Evolutionary conservation across 2,329 filamentous ascomycete species (phyloP), one percentile per base, ranked within the genome.

Genomic region (Exophiala sp.): DNA sequence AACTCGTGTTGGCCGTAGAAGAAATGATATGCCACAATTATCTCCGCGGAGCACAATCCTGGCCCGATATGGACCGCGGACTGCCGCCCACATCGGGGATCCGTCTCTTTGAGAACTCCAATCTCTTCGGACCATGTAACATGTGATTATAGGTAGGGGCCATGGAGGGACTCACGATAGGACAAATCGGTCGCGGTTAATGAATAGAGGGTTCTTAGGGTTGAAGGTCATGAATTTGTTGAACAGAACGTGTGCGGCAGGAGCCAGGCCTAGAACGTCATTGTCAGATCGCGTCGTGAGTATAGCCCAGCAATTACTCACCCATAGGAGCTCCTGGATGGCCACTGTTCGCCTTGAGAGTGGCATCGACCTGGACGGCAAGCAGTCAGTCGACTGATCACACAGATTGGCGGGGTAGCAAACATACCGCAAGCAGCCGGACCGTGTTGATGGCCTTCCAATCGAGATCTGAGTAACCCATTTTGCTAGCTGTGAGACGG

Each of bases 201-300:
- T 67, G 90, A 90, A 98, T 60, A 88, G 79, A 64, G 93, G 88
- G 82, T 95, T 96, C 85, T 96, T 94, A 66, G 93, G 93, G 85
- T 97, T 98, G 82, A 96, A 98, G 71, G 76, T 94, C 88, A 98
- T 88, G 80, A 96, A 94, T 74, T 93, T 94, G 82, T 95, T 95
- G 78, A 88, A 98, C 60, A 98, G 82, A 66, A 97, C 88, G 80
- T 97, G 93, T 72, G 93, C 85, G 67, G 90, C 83, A 57, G 93
- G 91, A 67, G 93, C 93, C 88, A 97, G 80, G 68, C 81, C 83
- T 57, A 27, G 14, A 46, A n/a, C 22, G 29, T 6, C 37, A 3
- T 14, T 16, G 43, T 43, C 32, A 51, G 48, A 29, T 40, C 4
- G 11, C n/a, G 27, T 38, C 14, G 14, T 23, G 16, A 16, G 7